Percentiles rank a stretch among this genome's conserved stretches.
phyloP scores from a whole-genome alignment of 2,329 filamentous ascomycete species.

The Talaromyces verruculosus region DNA sequence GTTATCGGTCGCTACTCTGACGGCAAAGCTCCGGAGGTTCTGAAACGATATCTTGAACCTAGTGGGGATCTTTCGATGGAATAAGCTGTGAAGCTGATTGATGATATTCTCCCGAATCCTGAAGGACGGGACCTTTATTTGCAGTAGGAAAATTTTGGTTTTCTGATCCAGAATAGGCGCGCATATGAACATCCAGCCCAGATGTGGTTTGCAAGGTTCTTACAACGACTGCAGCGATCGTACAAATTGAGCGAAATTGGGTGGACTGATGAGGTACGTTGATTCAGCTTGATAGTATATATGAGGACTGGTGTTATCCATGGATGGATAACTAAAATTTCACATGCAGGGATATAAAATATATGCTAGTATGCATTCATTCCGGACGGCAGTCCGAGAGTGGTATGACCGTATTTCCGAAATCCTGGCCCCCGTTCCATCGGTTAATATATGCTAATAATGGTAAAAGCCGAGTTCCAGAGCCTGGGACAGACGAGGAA shows the following conservation, averaged over 20 bases:
- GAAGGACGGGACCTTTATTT: neutral
- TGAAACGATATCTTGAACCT: constrained; percentile 8
- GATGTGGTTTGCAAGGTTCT: neutral
- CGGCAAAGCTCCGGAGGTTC: neutral
- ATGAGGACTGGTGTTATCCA: too few species aligned
- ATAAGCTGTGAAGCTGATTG: neutral
- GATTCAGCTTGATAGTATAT: neutral
- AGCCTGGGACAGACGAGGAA: too few species aligned
- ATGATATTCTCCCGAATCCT: neutral
- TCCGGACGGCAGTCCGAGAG: neutral
- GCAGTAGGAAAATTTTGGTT: neutral
- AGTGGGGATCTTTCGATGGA: neutral
- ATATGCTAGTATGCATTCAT: neutral
- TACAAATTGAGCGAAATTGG: neutral
- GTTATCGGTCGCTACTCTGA: constrained; percentile 7
- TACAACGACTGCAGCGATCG: neutral
- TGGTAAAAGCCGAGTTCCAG: too few species aligned
- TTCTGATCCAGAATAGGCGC: neutral
- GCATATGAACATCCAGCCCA: constrained; percentile 7
- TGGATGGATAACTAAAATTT: neutral
- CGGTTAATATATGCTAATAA: too few species aligned
- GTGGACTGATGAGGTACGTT: neutral
- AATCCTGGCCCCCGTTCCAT: too few species aligned
- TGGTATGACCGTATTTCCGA: neutral
- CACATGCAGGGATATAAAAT: neutral